These are phyloP conservation scores for Epichloe coenophiala DNA, from an alignment of 2,329 filamentous ascomycete genomes.

Conservation along the genomic window DNA sequence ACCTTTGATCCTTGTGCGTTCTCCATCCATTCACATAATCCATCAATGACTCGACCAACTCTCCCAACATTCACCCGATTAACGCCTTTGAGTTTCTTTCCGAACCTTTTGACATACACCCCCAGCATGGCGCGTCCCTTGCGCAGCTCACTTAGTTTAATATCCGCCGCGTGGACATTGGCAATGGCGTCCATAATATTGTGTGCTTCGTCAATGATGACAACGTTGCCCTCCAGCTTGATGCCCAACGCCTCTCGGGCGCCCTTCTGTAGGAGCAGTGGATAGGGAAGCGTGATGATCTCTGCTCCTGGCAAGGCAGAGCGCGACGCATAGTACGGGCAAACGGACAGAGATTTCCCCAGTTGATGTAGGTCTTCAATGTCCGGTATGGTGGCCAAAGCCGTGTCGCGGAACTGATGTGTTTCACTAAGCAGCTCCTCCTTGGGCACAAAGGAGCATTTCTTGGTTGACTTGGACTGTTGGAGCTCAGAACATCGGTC, in stretches of 20 bases:
- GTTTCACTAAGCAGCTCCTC: conserved; percentile 60
- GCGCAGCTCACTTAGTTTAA: conserved; percentile 60
- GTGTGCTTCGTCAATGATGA: conserved; percentile 96
- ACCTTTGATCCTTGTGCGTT: conserved; percentile 34
- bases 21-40: conserved; percentile 57
- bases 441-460: conserved; percentile 64
- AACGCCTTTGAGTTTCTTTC: conserved; percentile 75
- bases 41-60: conserved; percentile 70
- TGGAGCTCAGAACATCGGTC: conserved; percentile 87
- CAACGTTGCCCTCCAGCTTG: conserved; percentile 71
- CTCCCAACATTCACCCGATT: conserved; percentile 88
- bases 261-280: conserved; percentile 71
- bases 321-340: conserved; percentile 92
- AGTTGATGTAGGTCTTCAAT: conserved; percentile 80
- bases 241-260: conserved; percentile 80
- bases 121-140: conserved; percentile 63
- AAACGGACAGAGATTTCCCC: conserved; percentile 67
- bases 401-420: conserved; percentile 72
- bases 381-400: conserved; percentile 73
- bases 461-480: conserved; percentile 43
- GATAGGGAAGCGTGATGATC: conserved; percentile 87
- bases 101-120: conserved; percentile 75
- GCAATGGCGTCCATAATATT: conserved; percentile 94
- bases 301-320: conserved; percentile 71
- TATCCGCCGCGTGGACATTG: conserved; percentile 68